Conservation (phyloP, 2,329 filamentous ascomycete species). For the Fusarium sp. region DNA sequence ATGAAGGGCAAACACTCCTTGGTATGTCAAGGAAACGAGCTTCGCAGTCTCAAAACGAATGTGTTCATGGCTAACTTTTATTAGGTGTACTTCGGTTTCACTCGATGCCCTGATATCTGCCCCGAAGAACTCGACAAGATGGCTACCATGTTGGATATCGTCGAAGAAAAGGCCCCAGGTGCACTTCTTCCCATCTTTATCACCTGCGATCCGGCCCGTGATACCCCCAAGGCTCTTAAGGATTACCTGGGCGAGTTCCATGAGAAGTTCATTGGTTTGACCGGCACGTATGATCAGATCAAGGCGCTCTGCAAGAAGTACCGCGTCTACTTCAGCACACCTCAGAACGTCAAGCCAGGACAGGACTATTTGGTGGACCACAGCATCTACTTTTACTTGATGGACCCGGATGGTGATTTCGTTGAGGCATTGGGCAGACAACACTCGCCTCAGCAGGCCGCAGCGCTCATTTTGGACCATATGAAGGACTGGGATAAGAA, state of each 20-base stretch:
- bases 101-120: slow-evolving; percentile 98
- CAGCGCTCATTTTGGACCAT: slow-evolving; percentile 85
- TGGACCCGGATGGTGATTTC: slow-evolving; percentile 98
- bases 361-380: slow-evolving; percentile 98
- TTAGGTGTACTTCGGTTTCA: slow-evolving; percentile 97
- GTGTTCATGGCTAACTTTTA: slow-evolving; percentile 14
- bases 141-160: slow-evolving; percentile 89
- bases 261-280: slow-evolving; percentile 84
- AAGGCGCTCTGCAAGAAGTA: slow-evolving; percentile 96
- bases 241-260: slow-evolving; percentile 93
- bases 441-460: slow-evolving; percentile 88
- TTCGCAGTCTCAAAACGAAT: not conserved
- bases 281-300: slow-evolving; percentile 92
- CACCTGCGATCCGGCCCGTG: slow-evolving; percentile 92
- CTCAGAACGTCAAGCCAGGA: slow-evolving; percentile 85
- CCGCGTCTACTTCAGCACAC: slow-evolving; percentile 96
- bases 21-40: slow-evolving; percentile 58
- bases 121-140: slow-evolving; percentile 99
- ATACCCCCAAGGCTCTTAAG: slow-evolving; percentile 86
- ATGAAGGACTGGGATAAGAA: slow-evolving; percentile 70
- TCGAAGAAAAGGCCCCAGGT: slow-evolving; percentile 62
- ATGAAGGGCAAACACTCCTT: slow-evolving; percentile 88
- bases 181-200: slow-evolving; percentile 85
- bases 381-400: slow-evolving; percentile 99
- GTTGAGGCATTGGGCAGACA: slow-evolving; percentile 96